phyloP scores from a whole-genome alignment of 108 stramenopile genomes.

The Cyclotella atomus region DNA sequence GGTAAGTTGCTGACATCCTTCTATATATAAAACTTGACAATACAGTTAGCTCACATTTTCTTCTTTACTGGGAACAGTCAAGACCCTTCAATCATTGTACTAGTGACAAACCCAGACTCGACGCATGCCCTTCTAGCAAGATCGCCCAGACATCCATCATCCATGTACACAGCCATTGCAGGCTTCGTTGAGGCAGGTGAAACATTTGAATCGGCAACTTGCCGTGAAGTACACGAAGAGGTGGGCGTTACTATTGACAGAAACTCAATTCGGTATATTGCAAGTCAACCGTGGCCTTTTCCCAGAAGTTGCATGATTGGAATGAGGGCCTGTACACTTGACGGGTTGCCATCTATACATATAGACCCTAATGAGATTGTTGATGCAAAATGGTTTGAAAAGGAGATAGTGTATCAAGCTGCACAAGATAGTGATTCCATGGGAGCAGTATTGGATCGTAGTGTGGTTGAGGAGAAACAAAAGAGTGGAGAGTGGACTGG shows the following conservation, averaged over 20 bases:
- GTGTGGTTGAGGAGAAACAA: conserved; percentile 57
- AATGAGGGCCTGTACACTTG: conserved; percentile 59
- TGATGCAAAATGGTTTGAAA: conserved; percentile 73
- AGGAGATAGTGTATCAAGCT: conserved; percentile 56
- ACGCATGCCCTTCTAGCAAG: conserved; percentile 69
- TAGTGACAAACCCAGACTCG: conserved; percentile 54
- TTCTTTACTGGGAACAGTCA: conserved; percentile 23
- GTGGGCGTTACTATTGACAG: conserved; percentile 57
- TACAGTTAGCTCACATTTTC: neutral
- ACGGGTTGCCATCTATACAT: conserved; percentile 47
- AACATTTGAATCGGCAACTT: conserved; percentile 78
- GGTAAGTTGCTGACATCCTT: conserved; percentile 8
- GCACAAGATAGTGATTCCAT: conserved; percentile 38
- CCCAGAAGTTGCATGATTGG: conserved; percentile 82
- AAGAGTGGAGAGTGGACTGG: conserved; percentile 49
- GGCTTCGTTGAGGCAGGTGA: conserved; percentile 92
- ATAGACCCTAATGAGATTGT: conserved; percentile 75
- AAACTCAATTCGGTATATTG: conserved; percentile 61
- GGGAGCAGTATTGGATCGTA: conserved; percentile 67
- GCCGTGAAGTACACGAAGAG: conserved; percentile 79
- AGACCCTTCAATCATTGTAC: conserved; percentile 84
- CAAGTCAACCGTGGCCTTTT: conserved; percentile 88
- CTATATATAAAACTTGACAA: neutral
- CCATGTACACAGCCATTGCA: conserved; percentile 75
- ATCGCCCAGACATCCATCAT: conserved; percentile 69